A percentile compares a stretch with the other conserved stretches of the same genome.
These are phyloP conservation scores for Fagus sylvatica DNA, from an alignment of 306 rosid genomes.

Conservation along the genomic window DNA sequence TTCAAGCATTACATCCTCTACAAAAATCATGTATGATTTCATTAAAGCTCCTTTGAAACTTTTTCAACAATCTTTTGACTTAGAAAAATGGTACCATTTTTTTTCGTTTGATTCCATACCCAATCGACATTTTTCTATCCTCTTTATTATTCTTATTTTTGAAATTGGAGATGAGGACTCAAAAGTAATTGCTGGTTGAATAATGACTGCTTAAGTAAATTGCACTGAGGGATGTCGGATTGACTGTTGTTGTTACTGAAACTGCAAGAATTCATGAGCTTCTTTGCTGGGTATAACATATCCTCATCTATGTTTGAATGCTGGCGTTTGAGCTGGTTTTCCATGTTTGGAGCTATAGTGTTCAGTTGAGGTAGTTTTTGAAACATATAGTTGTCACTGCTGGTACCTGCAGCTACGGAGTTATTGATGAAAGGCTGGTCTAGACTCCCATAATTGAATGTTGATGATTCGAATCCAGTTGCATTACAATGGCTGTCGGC, in stretches of 20 bases:
- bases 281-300: slow-evolving; percentile 41
- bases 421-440: slow-evolving; percentile 26
- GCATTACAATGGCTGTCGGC: slow-evolving; percentile 41
- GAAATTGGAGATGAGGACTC: slow-evolving; percentile 52
- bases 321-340: slow-evolving; percentile 44
- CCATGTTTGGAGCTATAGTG: slow-evolving; percentile 22
- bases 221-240: slow-evolving; percentile 40
- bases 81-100: neutral
- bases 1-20: neutral
- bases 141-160: slow-evolving; percentile 26
- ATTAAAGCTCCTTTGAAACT: neutral
- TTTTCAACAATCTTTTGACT: neutral
- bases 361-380: slow-evolving; percentile 38
- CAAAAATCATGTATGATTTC: neutral
- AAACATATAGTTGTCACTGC: slow-evolving; percentile 15
- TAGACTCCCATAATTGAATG: slow-evolving; percentile 22
- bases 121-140: neutral
- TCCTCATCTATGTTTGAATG: slow-evolving; percentile 36
- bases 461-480: slow-evolving; percentile 37
- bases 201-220: slow-evolving; percentile 39
- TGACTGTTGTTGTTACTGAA: slow-evolving; percentile 33
- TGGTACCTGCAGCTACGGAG: neutral
- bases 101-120: neutral
- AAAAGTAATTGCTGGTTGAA: slow-evolving; percentile 49
- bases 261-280: slow-evolving; percentile 39